A percentile compares a stretch with the other conserved stretches of the same genome.
These are phyloP conservation scores for Przewalskia tangutica DNA, from an alignment of 257 asterid genomes.

Conservation along the genomic window DNA sequence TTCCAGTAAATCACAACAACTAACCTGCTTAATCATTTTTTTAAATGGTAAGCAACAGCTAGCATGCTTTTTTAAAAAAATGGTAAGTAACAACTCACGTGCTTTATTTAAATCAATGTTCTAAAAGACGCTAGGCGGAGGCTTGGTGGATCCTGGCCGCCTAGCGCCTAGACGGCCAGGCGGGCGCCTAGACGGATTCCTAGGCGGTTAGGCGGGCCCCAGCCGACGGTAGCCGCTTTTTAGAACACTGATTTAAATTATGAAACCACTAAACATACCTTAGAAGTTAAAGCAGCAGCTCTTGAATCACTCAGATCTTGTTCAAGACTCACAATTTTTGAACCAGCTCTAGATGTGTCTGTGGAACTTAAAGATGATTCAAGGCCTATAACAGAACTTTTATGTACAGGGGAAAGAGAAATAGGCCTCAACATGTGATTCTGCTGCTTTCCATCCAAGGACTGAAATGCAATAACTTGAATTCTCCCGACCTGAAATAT, in stretches of 20 bases:
- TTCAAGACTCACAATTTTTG: slow-evolving; percentile 37
- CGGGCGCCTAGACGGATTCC: too few species aligned
- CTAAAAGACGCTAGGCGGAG: too few species aligned
- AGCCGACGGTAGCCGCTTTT: too few species aligned
- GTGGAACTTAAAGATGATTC: slow-evolving; percentile 68
- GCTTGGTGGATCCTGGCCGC: too few species aligned
- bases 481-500: slow-evolving; percentile 81
- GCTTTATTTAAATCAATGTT: too few species aligned
- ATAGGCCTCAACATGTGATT: slow-evolving; percentile 50
- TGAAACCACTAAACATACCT: slow-evolving; percentile 31
- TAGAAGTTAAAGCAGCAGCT: slow-evolving; percentile 30
- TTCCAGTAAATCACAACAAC: neutral
- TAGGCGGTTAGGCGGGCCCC: too few species aligned
- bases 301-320: slow-evolving; percentile 75
- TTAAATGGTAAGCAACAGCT: neutral
- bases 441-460: slow-evolving; percentile 95
- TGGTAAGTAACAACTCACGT: too few species aligned
- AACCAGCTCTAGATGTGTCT: slow-evolving; percentile 35
- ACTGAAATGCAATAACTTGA: slow-evolving; percentile 93
- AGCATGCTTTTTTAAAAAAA: neutral
- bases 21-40: neutral
- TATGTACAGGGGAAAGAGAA: slow-evolving; percentile 45
- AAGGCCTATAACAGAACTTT: slow-evolving; percentile 44
- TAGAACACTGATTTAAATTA: too few species aligned
- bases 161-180: too few species aligned